Conservation (phyloP, 176 grass and related monocot species). For the Tuctoria greenei region DNA sequence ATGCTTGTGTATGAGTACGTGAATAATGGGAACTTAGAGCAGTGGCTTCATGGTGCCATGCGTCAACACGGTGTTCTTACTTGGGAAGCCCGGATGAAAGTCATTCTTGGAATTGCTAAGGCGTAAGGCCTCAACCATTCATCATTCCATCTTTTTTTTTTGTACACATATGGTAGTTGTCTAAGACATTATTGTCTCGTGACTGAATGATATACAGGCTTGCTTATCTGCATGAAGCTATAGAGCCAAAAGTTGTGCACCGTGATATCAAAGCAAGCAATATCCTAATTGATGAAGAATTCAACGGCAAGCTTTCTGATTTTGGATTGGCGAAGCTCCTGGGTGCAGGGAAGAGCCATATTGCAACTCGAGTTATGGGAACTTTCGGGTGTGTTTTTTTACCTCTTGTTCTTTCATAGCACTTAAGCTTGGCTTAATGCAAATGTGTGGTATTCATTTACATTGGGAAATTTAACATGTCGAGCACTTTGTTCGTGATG, state of each 20-base stretch:
- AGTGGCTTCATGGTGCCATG: conserved; percentile 87
- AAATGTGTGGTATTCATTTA: conserved; percentile 9
- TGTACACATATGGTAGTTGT: neutral
- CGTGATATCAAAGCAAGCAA: conserved; percentile 93
- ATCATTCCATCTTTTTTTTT: conserved; percentile 16
- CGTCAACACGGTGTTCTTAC: conserved; percentile 64
- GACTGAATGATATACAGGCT: conserved; percentile 49
- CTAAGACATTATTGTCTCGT: conserved; percentile 19
- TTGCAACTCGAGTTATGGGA: conserved; percentile 85
- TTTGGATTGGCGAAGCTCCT: conserved; percentile 81
- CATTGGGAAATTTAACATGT: neutral
- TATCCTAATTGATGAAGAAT: conserved; percentile 86
- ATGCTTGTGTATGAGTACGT: conserved; percentile 92
- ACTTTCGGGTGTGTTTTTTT: conserved; percentile 66
- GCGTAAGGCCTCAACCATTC: conserved; percentile 50
- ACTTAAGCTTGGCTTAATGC: neutral
- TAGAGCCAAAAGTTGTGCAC: conserved; percentile 93
- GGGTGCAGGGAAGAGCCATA: conserved; percentile 86
- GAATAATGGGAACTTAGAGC: conserved; percentile 85
- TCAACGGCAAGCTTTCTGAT: conserved; percentile 87
- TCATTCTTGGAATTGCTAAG: conserved; percentile 74
- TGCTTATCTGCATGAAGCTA: conserved; percentile 86
- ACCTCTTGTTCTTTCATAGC: neutral
- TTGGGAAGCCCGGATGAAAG: conserved; percentile 85
- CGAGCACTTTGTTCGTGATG: neutral